Evolutionary conservation across 83 land plant species (phyloP).

Genomic region (Picea abies): DNA sequence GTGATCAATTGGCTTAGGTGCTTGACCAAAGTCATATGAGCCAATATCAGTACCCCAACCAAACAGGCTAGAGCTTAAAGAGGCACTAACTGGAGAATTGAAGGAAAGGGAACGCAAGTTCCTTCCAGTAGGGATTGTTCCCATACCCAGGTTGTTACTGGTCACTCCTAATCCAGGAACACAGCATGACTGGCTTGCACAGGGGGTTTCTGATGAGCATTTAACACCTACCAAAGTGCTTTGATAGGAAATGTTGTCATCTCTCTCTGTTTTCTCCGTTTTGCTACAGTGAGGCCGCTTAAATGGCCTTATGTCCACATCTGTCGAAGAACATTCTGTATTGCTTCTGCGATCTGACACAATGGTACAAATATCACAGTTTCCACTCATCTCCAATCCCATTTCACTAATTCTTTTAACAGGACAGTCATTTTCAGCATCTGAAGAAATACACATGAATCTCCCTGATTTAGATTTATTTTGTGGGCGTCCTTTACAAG

Average conservation of each 20-base stretch:
- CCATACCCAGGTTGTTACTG: conserved; percentile 39
- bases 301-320: conserved; percentile 20
- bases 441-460: conserved; percentile 58
- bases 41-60: conserved; percentile 55
- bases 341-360: conserved; percentile 13
- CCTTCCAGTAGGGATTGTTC: conserved; percentile 41
- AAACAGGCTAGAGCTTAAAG: conserved; percentile 74
- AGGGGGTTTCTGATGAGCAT: conserved; percentile 13
- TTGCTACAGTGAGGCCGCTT: conserved; percentile 27
- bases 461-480: conserved; percentile 28
- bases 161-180: conserved; percentile 78
- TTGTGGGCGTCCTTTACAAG: conserved; percentile 80
- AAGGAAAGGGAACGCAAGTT: conserved; percentile 48
- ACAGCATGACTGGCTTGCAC: conserved; percentile 57
- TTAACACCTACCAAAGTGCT: not conserved
- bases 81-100: conserved; percentile 45
- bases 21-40: conserved; percentile 32
- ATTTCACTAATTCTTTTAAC: conserved; percentile 19
- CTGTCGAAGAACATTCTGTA: conserved; percentile 1
- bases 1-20: conserved; percentile 84
- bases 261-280: conserved; percentile 2
- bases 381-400: conserved; percentile 10
- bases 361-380: conserved; percentile 20
- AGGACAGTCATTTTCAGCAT: conserved; percentile 42
- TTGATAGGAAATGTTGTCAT: not conserved